These are phyloP conservation scores for Aphanomyces astaci DNA, from an alignment of 352 stramenopile species.

Conservation along the genomic window DNA sequence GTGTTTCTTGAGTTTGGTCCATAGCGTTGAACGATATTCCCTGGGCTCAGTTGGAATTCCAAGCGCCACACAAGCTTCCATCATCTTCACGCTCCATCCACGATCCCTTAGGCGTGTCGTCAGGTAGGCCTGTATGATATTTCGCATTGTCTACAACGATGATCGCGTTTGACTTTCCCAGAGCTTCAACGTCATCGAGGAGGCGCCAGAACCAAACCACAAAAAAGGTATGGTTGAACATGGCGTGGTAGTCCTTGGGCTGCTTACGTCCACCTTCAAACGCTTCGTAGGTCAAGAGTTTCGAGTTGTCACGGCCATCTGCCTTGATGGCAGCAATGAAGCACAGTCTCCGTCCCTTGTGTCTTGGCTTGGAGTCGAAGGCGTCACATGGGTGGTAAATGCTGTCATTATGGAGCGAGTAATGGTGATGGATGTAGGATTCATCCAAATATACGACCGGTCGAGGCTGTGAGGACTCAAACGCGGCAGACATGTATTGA, in stretches of 20 bases:
- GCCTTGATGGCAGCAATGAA: not conserved
- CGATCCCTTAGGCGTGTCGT: not conserved
- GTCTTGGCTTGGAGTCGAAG: not conserved
- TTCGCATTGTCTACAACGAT: not conserved
- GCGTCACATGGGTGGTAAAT: not conserved
- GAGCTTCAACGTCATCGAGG: not conserved
- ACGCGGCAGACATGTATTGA: not conserved
- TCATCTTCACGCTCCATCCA: not conserved
- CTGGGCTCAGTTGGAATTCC: not conserved
- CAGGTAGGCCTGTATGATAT: not conserved
- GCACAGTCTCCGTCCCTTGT: not conserved
- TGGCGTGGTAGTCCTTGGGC: not conserved
- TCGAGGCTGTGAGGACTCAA: not conserved
- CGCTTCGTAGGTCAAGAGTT: not conserved
- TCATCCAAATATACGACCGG: not conserved
- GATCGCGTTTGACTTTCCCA: not conserved
- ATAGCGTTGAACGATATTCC: not conserved
- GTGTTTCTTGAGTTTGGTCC: not conserved
- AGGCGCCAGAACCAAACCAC: not conserved
- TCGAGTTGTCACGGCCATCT: not conserved
- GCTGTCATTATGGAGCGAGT: too few relatives aligned
- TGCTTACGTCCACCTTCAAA: not conserved
- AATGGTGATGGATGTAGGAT: not conserved
- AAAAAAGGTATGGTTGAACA: not conserved
- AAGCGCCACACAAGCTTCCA: not conserved